Evolutionary conservation across 164 flowering plant species (phyloP), one percentile per base, ranked within the genome.

Genomic region (Cinnamomum chago): DNA sequence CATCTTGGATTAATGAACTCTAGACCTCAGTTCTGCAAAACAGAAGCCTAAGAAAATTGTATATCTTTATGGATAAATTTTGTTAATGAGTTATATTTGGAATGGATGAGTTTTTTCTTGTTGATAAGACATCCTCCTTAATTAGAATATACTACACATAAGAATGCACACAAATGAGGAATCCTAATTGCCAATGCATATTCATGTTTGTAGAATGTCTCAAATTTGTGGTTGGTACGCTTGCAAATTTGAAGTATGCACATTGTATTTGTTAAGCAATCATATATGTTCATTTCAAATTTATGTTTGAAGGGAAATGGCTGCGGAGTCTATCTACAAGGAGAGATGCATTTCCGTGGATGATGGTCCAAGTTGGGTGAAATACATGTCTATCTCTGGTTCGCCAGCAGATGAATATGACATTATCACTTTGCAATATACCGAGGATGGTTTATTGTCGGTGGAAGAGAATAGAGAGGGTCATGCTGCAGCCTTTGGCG

Each of bases 401-500:
- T 88, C 91, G 17, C 76, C 83, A 65, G 93, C 86, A 70, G 97
- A 95, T 83, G 93, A 90, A 70, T 86, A 83, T 77, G 88, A 95
- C 80, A 95, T 95, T 79, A 85, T 93, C 85, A 86, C 92, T 35
- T 81, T 92, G 89, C 97, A 90, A 64, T 94, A 94, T 67, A 94
- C 94, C 1, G 97, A 90, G 85, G 97, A 91, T 70, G 98, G 98
- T 52, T 83, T 95, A 66, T 80, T 95, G 73, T 85, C 92, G 50
- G 89, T 95, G 33, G 97, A 93, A 80, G 98, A 95, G 76, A 95
- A 91, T 72, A 85, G 88, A 72, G 87, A 84, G 52, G 99, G 97
- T 17, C 94, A 78, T 70, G 90, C 94, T 0, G 98, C 98, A 15
- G 98, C 98, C 22, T 94, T 94, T 81, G 98, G 98, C 10, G 98